Evolutionary conservation across 176 grass and related monocot species (phyloP), one percentile per base, ranked within the genome.

Genomic region (Rhynchospora tenuis): DNA sequence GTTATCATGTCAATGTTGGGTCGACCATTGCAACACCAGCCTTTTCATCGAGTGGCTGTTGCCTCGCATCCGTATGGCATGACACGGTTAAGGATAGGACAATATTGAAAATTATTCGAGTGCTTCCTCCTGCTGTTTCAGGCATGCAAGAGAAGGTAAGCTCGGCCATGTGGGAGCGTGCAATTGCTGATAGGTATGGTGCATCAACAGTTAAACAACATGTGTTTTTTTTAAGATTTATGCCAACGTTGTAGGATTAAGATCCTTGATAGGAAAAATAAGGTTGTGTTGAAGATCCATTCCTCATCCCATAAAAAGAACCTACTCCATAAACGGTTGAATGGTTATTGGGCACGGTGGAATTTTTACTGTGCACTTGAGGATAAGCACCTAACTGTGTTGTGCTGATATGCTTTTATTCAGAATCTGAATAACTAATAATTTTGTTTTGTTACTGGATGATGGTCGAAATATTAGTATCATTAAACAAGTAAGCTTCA

Each of bases 31-130:
- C 96, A 87, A 68, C 89, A 63, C 96, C 96, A 87, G 96, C 91
- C 64, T 99, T 99, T 86, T 99, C 96, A 33, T 95, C 96, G 26
- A 95, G 89, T 56, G 62, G 96, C 59, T 99, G 96, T 88, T 99
- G 96, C 79, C 87, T 99, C 54, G 93, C 96, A 61, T 99, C 93
- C 61, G 96, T 92, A 88, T 95, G 96, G 96, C 96, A 99, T 88
- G 96, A 99, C 82, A 90, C 96, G 13, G 68, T 90, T 72, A 95
- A 99, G 89, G 96, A 99, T 87, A 81, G 93, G 74, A 99, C 89
- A 0, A 93, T 99, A 83, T 72, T 99, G 72, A 99, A 95, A 86
- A 99, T 99, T 89, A 99, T 99, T 77, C 91, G 96, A 72, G 96
- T 95, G 31, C 88, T 99, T 72, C 96, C 96, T 74, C 91, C 96